Conservation (phyloP, 768 basidiomycete species). For the Xerocomellus chrysenteron region DNA sequence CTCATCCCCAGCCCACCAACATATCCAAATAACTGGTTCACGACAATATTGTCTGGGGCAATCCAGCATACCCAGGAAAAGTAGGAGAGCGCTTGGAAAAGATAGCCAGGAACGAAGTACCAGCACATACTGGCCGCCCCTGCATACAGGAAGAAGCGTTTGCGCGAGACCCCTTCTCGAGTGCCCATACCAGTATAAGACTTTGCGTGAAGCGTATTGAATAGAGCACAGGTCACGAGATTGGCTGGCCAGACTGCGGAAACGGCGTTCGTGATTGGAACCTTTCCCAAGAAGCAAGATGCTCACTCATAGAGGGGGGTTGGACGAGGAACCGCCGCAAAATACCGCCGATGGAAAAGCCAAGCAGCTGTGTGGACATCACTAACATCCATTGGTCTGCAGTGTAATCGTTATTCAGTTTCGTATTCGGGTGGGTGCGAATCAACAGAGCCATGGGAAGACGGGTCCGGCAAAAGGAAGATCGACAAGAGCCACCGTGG, state of each 20-base stretch:
- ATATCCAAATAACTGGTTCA: conserved; percentile 79
- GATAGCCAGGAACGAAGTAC: conserved; percentile 72
- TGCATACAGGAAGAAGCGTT: conserved; percentile 48
- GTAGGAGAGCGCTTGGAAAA: conserved; percentile 64
- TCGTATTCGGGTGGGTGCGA: conserved; percentile 19
- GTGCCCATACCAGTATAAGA: conserved; percentile 42
- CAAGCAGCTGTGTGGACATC: conserved; percentile 71
- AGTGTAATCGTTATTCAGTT: background rate
- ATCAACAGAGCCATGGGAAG: background rate
- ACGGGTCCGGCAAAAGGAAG: background rate
- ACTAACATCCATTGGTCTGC: conserved; percentile 60
- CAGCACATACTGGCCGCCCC: conserved; percentile 36
- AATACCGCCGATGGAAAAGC: conserved; percentile 61
- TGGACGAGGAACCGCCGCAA: conserved; percentile 60
- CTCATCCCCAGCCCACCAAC: conserved; percentile 61
- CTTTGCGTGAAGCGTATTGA: conserved; percentile 71
- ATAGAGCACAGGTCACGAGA: conserved; percentile 66
- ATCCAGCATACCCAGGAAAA: conserved; percentile 70
- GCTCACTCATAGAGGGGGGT: conserved; percentile 65
- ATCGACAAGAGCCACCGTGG: background rate
- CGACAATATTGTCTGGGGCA: conserved; percentile 60
- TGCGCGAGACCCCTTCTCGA: conserved; percentile 49
- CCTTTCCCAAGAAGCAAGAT: background rate
- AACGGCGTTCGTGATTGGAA: conserved; percentile 27
- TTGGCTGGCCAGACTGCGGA: conserved; percentile 71